A percentile compares a stretch with the other conserved stretches of the same genome.
Evolutionary conservation across 345 rosid genomes (phyloP).

Genomic region (Lagerstroemia speciosa): DNA sequence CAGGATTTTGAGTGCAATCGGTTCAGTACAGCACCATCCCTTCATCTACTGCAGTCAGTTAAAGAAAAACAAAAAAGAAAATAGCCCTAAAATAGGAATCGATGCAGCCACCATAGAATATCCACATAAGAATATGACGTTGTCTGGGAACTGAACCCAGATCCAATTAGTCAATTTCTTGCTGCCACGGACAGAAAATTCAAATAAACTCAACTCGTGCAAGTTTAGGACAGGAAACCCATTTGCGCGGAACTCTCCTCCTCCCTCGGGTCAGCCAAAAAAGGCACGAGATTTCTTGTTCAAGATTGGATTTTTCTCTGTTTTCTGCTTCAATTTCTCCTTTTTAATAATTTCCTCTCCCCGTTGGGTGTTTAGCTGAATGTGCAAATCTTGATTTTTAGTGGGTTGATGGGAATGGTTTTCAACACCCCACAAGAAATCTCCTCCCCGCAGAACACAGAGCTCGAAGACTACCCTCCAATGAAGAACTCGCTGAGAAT

Average conservation of each 20-base stretch:
- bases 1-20: too few relatives aligned
- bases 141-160: background rate
- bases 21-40: too few relatives aligned
- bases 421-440: conserved; percentile 8
- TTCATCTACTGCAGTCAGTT: too few relatives aligned
- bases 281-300: background rate
- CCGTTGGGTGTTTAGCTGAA: background rate
- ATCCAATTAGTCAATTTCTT: background rate
- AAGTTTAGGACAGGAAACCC: background rate
- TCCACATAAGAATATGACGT: background rate
- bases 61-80: too few relatives aligned
- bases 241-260: background rate
- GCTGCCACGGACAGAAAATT: too few relatives aligned
- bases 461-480: conserved; percentile 19
- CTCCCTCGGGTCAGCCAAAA: background rate
- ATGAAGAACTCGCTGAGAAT: conserved; percentile 28
- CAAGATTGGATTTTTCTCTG: background rate
- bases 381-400: background rate
- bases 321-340: background rate
- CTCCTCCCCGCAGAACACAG: conserved; percentile 19
- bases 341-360: background rate
- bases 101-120: conserved; percentile 5
- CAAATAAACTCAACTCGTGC: background rate
- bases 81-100: background rate
- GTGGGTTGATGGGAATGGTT: conserved; percentile 17